phyloP scores from a whole-genome alignment of 345 rosid genomes.

The Gossypium australe region DNA sequence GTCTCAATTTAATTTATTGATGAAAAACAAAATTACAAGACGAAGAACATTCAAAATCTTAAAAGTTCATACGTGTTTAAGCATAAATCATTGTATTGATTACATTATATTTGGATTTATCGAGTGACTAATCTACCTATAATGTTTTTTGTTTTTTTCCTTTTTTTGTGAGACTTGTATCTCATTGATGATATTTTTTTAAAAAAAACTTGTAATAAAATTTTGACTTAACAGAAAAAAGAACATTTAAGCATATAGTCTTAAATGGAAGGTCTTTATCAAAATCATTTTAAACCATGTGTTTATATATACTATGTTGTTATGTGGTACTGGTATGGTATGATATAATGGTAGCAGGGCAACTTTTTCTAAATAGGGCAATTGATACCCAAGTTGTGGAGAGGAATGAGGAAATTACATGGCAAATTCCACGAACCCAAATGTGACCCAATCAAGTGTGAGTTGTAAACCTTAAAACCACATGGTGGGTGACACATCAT shows the following conservation, averaged over 20 bases:
- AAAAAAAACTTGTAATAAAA: background rate
- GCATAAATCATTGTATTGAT: background rate
- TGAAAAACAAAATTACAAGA: background rate
- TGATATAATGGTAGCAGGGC: too few relatives aligned
- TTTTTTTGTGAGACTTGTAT: background rate
- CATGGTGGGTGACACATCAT: conserved; percentile 81
- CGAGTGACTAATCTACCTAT: background rate
- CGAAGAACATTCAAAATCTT: background rate
- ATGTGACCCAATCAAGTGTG: conserved; percentile 17
- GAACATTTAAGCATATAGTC: background rate
- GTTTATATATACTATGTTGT: too few relatives aligned
- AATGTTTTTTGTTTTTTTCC: background rate
- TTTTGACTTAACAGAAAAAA: background rate
- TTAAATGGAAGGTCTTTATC: background rate
- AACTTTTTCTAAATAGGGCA: background rate
- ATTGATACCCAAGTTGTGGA: background rate
- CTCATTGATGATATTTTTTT: background rate
- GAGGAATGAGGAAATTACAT: background rate
- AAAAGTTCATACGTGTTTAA: background rate
- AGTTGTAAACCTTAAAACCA: conserved; percentile 55
- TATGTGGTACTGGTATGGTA: too few relatives aligned
- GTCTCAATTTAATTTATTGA: background rate
- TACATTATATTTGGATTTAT: background rate
- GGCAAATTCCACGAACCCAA: background rate
- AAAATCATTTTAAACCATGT: too few relatives aligned